Base-by-base conservation (phyloP, 164 flowering plant genomes). In the Paratinospora sagittata region DNA sequence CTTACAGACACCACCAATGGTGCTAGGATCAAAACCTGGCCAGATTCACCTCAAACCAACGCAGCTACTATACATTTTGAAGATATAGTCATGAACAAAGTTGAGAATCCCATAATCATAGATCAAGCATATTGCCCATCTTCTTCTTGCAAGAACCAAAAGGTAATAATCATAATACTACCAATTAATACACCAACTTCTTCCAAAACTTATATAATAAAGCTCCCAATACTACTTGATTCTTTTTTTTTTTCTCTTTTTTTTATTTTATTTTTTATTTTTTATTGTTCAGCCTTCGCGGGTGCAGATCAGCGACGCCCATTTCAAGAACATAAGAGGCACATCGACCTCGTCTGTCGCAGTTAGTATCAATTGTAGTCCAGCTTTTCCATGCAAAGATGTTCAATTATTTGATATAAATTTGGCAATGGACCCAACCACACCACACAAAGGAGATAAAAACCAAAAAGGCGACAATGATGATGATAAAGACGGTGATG, bases 81-180 rank as follows among this genome's bases (percentile, higher is more conserved):
- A 27, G 73, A 82, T 36, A 76, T 87, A 8, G 63, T 62, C 27
- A 77, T 89, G 86, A 63, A 70, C 11, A 69, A 85, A 33, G 89
- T 82, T n/a, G 0, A 27, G 8, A 80, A 73, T 36, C 89, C 89
- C 9, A 65, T 89, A 19, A n/a, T 82, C 66, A 78, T 89, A 0
- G 90, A 89, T 73, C 89, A 87, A 74, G 73, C 58, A 6, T 89
- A 89, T 70, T 89, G 90, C 66, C 87, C 89, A 2, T 65, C 61
- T n/a, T 47, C 70, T n/a, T 57, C 72, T 6, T 85, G 89, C 80
- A 67, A 52, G 58, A 52, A 52, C 58, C 16, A 13, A 13, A 52
- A 52, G 58, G 58, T 52, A 52, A n/a, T n/a, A n/a, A n/a, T n/a
- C n/a, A n/a, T n/a, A n/a, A n/a, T n/a, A n/a, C n/a, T 52, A 19